Evolutionary conservation across 2,329 filamentous ascomycete genomes (phyloP).

Genomic region (Stemphylium lycopersici): DNA sequence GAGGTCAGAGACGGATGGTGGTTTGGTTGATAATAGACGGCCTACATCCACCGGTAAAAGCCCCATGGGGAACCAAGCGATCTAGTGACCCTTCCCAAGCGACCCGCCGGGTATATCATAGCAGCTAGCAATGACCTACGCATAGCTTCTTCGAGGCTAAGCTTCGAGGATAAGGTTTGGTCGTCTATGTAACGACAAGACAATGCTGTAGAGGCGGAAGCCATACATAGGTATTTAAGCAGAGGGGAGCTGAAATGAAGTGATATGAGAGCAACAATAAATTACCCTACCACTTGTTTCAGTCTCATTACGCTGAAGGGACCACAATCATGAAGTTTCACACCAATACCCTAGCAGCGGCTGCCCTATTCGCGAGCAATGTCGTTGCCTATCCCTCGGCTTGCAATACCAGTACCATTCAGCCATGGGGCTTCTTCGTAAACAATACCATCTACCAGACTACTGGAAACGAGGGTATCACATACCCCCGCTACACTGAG

Average conservation of each 20-base stretch:
- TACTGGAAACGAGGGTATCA: conserved; percentile 16
- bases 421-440: conserved; percentile 25
- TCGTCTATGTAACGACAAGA: background rate
- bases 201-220: background rate
- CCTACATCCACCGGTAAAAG: conserved; percentile 5
- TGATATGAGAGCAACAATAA: background rate
- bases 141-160: background rate
- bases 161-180: background rate
- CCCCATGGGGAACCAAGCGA: conserved; percentile 1
- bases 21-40: background rate
- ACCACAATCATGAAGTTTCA: conserved; percentile 3
- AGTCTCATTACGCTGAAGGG: background rate
- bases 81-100: background rate
- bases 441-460: conserved; percentile 31
- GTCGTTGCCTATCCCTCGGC: background rate
- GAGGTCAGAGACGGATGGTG: background rate
- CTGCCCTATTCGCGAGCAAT: background rate
- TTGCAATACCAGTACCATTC: background rate
- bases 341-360: background rate
- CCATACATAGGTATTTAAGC: conserved; percentile 3
- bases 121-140: background rate
- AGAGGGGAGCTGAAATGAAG: background rate
- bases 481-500: conserved; percentile 24
- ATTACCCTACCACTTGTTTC: background rate
- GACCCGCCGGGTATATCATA: conserved; percentile 8